Evolutionary conservation across 2,329 filamentous ascomycete genomes (phyloP).

Genomic region (Lecanicillium sp.): DNA sequence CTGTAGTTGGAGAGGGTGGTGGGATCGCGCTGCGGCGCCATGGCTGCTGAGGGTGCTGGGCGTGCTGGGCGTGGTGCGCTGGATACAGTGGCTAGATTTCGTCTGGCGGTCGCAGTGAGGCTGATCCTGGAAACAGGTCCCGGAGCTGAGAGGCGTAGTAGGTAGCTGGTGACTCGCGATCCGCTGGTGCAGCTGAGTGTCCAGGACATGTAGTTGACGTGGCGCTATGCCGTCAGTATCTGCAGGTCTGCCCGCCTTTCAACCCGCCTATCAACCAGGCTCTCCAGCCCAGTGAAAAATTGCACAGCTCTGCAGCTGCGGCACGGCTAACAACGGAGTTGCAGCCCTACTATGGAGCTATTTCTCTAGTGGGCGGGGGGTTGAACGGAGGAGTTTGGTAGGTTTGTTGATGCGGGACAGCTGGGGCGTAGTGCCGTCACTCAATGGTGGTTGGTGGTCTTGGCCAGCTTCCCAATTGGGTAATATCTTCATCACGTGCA

Average conservation of each 20-base stretch:
- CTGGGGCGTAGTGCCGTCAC: too few relatives aligned
- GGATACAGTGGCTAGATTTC: neutral
- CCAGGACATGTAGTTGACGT: neutral
- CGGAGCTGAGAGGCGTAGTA: neutral
- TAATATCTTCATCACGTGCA: neutral
- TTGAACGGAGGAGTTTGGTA: neutral
- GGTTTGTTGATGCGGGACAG: neutral
- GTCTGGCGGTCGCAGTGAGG: neutral
- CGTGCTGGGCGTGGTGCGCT: neutral
- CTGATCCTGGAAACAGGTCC: neutral
- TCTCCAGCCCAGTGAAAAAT: neutral
- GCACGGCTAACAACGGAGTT: constrained; percentile 9
- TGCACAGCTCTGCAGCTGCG: too few relatives aligned
- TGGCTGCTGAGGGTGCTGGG: too few relatives aligned
- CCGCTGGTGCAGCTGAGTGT: constrained; percentile 1
- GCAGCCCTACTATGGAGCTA: neutral
- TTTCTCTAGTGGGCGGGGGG: neutral
- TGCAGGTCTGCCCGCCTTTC: neutral
- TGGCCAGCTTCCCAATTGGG: neutral
- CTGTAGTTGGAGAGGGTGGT: constrained; percentile 91
- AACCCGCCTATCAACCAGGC: neutral
- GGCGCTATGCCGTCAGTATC: constrained; percentile 1
- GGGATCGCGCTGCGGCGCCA: constrained; percentile 57
- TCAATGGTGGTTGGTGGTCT: too few relatives aligned
- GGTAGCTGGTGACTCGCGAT: constrained; percentile 3